Percentiles rank a stretch among this genome's conserved stretches.
These are phyloP conservation scores for Erythrobasidium hasegawianum DNA, from an alignment of 1,284 basidiomycete species.

Conservation along the genomic window DNA sequence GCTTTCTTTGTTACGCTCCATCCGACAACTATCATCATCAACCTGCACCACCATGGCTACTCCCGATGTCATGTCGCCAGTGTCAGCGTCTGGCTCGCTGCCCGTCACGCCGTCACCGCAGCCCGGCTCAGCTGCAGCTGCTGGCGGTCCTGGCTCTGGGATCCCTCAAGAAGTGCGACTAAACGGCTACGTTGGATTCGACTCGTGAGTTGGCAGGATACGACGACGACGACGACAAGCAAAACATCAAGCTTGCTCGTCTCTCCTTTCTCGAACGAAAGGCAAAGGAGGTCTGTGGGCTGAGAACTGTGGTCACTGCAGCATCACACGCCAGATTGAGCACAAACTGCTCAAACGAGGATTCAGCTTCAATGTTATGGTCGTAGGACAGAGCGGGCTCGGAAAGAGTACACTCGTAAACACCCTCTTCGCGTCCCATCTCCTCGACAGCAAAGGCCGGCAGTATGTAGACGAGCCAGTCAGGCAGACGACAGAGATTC, in stretches of 20 bases:
- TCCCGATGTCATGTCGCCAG: slow-evolving; percentile 3
- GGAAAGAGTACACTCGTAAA: slow-evolving; percentile 99
- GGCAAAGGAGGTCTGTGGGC: neutral
- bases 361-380: slow-evolving; percentile 98
- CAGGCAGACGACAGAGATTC: slow-evolving; percentile 93
- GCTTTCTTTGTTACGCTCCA: neutral
- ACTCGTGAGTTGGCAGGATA: slow-evolving; percentile 39
- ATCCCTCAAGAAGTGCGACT: neutral
- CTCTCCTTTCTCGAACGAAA: neutral
- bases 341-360: slow-evolving; percentile 98
- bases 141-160: neutral
- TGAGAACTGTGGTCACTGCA: neutral
- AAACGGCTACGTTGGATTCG: slow-evolving; percentile 49
- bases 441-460: slow-evolving; percentile 96
- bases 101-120: slow-evolving; percentile 1
- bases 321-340: slow-evolving; percentile 57
- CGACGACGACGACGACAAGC: neutral
- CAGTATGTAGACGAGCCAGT: slow-evolving; percentile 79
- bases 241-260: neutral
- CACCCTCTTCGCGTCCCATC: slow-evolving; percentile 96
- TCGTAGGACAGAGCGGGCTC: slow-evolving; percentile 94
- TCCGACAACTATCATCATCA: neutral
- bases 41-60: slow-evolving; percentile 11
- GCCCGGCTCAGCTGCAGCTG: neutral
- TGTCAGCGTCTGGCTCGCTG: neutral